Percentiles rank a stretch among this genome's conserved stretches.
These are phyloP conservation scores for Backusella mclennaniae DNA, from an alignment of 192 early-diverging fungal genomes.

Conservation along the genomic window DNA sequence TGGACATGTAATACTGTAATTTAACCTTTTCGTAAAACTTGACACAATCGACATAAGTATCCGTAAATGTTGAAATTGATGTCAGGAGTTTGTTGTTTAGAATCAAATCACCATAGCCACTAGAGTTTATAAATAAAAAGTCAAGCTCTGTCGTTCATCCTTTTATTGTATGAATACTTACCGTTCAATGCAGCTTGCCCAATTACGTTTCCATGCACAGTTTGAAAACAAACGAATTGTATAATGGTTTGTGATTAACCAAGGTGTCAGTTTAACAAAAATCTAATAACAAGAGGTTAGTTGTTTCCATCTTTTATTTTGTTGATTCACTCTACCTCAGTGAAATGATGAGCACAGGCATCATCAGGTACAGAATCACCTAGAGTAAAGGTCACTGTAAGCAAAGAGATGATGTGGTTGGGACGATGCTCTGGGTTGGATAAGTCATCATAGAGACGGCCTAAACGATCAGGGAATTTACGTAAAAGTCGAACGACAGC, in stretches of 20 bases:
- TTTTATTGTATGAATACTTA: background rate
- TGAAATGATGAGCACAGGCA: slow-evolving; percentile 25
- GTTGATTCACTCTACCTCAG: slow-evolving; percentile 18
- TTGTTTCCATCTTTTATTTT: background rate
- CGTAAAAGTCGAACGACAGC: slow-evolving; percentile 12
- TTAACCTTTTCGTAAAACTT: slow-evolving; percentile 43
- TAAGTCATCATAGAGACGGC: slow-evolving; percentile 25
- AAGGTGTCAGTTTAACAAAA: slow-evolving; percentile 23
- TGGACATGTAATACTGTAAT: slow-evolving; percentile 41
- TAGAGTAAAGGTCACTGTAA: slow-evolving; percentile 41
- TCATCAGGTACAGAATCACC: slow-evolving; percentile 27
- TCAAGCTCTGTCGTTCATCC: background rate
- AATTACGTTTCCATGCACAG: slow-evolving; percentile 25
- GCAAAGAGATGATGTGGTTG: slow-evolving; percentile 40
- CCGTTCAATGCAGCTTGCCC: slow-evolving; percentile 23
- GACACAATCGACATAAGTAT: slow-evolving; percentile 40
- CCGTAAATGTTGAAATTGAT: slow-evolving; percentile 33
- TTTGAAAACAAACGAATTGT: slow-evolving; percentile 29
- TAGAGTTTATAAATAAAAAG: background rate
- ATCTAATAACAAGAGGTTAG: slow-evolving; percentile 5
- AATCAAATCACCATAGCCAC: background rate
- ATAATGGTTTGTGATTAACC: slow-evolving; percentile 35
- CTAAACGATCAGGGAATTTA: slow-evolving; percentile 18
- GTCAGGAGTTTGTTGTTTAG: slow-evolving; percentile 18
- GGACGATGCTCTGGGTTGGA: slow-evolving; percentile 36